Conservation (phyloP, 2,329 filamentous ascomycete genomes). For the Fusarium abutilonis region DNA sequence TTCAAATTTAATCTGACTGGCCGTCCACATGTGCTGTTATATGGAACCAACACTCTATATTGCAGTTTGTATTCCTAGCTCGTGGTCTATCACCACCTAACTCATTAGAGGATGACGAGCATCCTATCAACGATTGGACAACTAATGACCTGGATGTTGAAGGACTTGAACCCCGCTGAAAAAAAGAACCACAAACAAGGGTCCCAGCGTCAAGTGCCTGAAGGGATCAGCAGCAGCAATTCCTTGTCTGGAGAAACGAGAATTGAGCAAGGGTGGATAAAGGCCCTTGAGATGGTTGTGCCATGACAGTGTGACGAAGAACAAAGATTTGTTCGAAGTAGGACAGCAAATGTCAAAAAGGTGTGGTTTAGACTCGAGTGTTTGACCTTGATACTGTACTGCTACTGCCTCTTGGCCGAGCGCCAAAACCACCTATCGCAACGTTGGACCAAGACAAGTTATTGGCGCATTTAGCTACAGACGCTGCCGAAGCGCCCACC, state of each 20-base stretch:
- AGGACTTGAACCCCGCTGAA: conserved; percentile 15
- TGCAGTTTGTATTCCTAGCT: not conserved
- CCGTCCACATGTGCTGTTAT: conserved; percentile 2
- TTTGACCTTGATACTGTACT: not conserved
- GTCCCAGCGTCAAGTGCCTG: conserved; percentile 18
- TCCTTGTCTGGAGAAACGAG: conserved; percentile 22
- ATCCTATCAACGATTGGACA: conserved; percentile 26
- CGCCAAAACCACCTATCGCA: conserved; percentile 11
- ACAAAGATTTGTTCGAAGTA: not conserved
- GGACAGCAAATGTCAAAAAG: not conserved
- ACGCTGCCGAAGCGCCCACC: conserved; percentile 27
- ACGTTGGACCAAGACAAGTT: conserved; percentile 17
- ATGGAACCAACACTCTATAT: not conserved
- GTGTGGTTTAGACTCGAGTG: not conserved
- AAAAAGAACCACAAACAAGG: conserved; percentile 21
- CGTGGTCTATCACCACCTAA: conserved; percentile 16
- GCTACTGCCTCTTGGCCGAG: not conserved
- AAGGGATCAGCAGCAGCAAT: conserved; percentile 31
- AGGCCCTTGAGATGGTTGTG: not conserved
- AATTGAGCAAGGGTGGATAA: conserved; percentile 10
- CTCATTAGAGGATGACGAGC: conserved; percentile 33
- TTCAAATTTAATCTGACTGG: not conserved
- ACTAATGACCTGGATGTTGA: conserved; percentile 14
- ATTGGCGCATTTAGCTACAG: conserved; percentile 32
- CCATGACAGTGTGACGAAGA: conserved; percentile 1